Evolutionary conservation across 2,329 filamentous ascomycete species (phyloP).

Genomic region (Plectosphaerella plurivora): DNA sequence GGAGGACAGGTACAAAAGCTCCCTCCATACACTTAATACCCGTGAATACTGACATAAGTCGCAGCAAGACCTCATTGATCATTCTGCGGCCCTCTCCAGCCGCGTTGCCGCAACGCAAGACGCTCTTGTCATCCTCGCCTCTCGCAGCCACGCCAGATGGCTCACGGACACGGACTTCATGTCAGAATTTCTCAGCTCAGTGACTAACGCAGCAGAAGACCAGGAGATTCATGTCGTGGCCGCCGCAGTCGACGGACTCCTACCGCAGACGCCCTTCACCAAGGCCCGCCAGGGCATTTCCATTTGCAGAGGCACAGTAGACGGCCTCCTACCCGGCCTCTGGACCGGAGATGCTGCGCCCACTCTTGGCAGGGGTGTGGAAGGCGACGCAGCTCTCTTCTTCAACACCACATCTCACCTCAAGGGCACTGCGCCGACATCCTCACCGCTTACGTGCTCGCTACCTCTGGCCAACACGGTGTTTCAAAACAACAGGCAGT

Average conservation of each 20-base stretch:
- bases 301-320: slow-evolving; percentile 39
- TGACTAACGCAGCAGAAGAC: slow-evolving; percentile 1
- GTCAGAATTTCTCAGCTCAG: slow-evolving; percentile 12
- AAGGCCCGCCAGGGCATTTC: slow-evolving; percentile 41
- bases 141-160: slow-evolving; percentile 41
- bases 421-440: not conserved
- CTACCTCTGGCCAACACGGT: slow-evolving; percentile 74
- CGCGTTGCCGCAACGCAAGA: slow-evolving; percentile 17
- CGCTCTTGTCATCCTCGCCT: slow-evolving; percentile 45
- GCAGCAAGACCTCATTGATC: not conserved
- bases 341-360: slow-evolving; percentile 25
- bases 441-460: slow-evolving; percentile 30
- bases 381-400: slow-evolving; percentile 6
- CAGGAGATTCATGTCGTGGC: slow-evolving; percentile 41
- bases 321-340: slow-evolving; percentile 38
- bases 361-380: not conserved
- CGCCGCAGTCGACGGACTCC: slow-evolving; percentile 53
- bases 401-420: not conserved
- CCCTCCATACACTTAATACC: not conserved
- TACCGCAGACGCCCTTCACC: slow-evolving; percentile 25
- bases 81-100: not conserved
- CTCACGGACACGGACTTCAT: slow-evolving; percentile 41
- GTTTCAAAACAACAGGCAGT: slow-evolving; percentile 64
- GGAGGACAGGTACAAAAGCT: not conserved
- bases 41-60: not conserved